Percentiles rank a stretch among this genome's conserved stretches.
Conservation (phyloP, 495 filamentous ascomycete genomes). For the Trypethelium eluteriae region DNA sequence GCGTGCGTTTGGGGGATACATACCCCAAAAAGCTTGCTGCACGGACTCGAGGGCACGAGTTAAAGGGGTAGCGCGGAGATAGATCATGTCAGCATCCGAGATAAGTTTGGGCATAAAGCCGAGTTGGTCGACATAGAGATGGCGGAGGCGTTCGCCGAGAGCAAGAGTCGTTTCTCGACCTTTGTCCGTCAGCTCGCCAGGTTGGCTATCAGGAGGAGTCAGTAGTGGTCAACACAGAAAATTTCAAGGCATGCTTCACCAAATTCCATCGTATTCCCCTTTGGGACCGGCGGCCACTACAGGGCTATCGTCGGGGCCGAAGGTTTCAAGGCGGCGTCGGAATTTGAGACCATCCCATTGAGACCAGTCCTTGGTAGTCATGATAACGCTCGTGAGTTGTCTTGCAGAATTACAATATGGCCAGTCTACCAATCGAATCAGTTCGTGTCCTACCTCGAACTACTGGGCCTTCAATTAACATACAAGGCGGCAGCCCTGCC, state of each 20-base stretch:
- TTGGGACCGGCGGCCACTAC: constrained; percentile 57
- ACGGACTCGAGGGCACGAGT: constrained; percentile 79
- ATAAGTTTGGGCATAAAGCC: constrained; percentile 69
- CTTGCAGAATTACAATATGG: constrained; percentile 78
- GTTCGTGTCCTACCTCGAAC: constrained; percentile 5
- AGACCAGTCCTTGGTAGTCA: constrained; percentile 49
- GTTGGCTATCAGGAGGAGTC: constrained; percentile 42
- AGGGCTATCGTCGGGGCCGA: constrained; percentile 64
- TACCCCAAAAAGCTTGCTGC: constrained; percentile 79
- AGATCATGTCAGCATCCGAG: constrained; percentile 59
- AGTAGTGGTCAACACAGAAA: background rate
- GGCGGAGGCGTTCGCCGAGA: constrained; percentile 68
- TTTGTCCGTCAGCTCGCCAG: constrained; percentile 81
- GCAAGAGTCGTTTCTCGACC: constrained; percentile 77
- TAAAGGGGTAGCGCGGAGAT: constrained; percentile 78
- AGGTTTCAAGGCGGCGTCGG: constrained; percentile 71
- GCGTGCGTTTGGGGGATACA: constrained; percentile 72
- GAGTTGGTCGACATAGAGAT: constrained; percentile 83
- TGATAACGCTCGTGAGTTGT: constrained; percentile 62
- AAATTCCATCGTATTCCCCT: constrained; percentile 67
- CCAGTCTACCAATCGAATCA: constrained; percentile 55
- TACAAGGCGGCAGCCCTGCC: constrained; percentile 71
- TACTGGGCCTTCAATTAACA: constrained; percentile 18
- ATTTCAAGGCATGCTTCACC: constrained; percentile 37
- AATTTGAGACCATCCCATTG: constrained; percentile 66